Base-by-base conservation (phyloP, 73 alveolate species). In the Paramecium caudatum region DNA sequence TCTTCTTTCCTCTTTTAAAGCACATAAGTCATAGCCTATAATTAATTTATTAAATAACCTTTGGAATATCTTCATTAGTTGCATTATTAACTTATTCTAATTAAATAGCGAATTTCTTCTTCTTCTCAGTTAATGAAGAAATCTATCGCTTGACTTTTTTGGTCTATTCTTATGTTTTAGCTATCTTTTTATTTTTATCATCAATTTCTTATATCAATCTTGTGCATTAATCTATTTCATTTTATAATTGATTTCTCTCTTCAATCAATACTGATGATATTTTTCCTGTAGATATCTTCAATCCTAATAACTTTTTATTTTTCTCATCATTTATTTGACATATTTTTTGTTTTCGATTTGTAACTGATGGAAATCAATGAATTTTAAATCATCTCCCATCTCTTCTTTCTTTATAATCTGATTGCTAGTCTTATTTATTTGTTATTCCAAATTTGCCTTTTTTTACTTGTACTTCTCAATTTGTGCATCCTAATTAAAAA, bases 331-430 rank as follows among this genome's bases (percentile, higher is more conserved):
- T 85, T 95, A 98, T 87, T 95, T 96, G 7, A 97, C 98, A 90
- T 96, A 97, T 95, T 97, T 97, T 83, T 97, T 97, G 90, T 96
- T 97, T 81, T 96, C 99, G n/a, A 97, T 97, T 92, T 97, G 94
- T 82, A 96, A 91, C 90, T 97, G 94, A 94, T 96, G 98, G 91
- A 96, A 96, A 91, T 97, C 99, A 62, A 96, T 96, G 91, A 97
- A 96, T 90, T 97, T 96, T 50, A 97, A 86, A 82, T 97, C 99
- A 93, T 97, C 98, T 50, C 97, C 98, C 95, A 96, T 96, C 61
- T 96, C 98, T 82, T 96, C 98, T 90, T 97, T 97, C 85, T 97
- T 97, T 91, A 91, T 88, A 46, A 96, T 97, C 90, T 96, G 87
- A 41, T 96, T 93, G 63, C 95, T 97, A 0, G 97, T 98, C 62